Base-by-base conservation (phyloP, 495 filamentous ascomycete genomes). In the Gamarada debralockiae region DNA sequence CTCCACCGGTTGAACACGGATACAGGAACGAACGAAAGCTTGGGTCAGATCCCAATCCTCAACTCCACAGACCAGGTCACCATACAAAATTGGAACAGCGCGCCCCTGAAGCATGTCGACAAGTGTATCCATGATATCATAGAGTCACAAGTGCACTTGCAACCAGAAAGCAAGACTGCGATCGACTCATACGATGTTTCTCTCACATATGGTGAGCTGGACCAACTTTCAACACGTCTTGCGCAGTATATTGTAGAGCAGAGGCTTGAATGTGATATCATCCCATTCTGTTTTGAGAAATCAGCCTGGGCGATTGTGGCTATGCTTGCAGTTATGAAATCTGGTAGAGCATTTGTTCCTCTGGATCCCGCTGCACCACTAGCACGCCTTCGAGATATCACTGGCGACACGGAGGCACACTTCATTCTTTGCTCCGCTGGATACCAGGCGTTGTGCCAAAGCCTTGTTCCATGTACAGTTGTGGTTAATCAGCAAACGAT, bases 311-410 rank as follows among this genome's bases (percentile, higher is more conserved):
- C 63, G n/a, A 45, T 70, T 12, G 67, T 76, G 13, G 60, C 69
- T 2, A 60, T 71, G 14, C 52, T 78, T 14, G 74, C 61, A 2
- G 55, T 75, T 8, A 34, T 75, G 23, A 70, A 70, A 38, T 64
- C 74, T 15, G 74, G 74, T 17, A 68, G 59, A 15, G 69, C 53
- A 10, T 63, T 64, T 54, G 77, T 82, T n/a, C 76, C 74, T n/a
- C 61, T 83, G 10, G 78, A 83, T 39, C 75, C 79, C 7, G 67
- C 66, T 3, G 77, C 23, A 13, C 55, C 55, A 17, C 13, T 37
- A 9, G 23, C 34, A 24, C 41, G 55, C 10, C 37, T 58, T 17
- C 17, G 40, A 41, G 15, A 25, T 3, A 40, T 50, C 3, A n/a
- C n/a, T 4, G 12, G 37, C n/a, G 44, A 67, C 41, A 37, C 21